Evolutionary conservation across 495 filamentous ascomycete genomes (phyloP).

Genomic region (Hypoxylon intermedium): DNA sequence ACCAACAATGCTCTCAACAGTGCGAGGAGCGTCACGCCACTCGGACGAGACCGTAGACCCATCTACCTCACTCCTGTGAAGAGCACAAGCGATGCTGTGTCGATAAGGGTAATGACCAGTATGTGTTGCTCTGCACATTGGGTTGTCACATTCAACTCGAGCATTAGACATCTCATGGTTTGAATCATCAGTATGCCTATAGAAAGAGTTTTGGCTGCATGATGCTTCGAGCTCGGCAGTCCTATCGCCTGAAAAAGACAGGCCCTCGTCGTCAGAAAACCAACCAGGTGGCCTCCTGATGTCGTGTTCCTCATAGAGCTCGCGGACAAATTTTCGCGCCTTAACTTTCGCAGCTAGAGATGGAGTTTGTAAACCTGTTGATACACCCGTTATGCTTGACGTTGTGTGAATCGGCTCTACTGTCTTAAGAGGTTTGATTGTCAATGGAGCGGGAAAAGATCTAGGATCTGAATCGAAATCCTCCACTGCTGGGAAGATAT

Average conservation of each 20-base stretch:
- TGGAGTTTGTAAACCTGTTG: constrained; percentile 18
- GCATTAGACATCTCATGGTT: constrained; percentile 4
- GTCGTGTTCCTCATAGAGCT: constrained; percentile 47
- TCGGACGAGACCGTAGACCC: constrained; percentile 19
- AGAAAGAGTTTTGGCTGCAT: constrained; percentile 17
- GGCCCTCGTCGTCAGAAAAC: constrained; percentile 49
- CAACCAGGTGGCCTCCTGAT: constrained; percentile 48
- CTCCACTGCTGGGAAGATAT: constrained; percentile 3
- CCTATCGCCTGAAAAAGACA: constrained; percentile 43
- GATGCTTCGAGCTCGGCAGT: constrained; percentile 35
- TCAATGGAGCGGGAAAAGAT: neutral
- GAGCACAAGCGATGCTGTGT: constrained; percentile 38
- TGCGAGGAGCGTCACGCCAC: constrained; percentile 15
- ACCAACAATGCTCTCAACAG: constrained; percentile 5
- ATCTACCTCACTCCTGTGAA: constrained; percentile 31
- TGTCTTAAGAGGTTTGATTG: neutral
- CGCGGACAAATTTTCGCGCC: constrained; percentile 38
- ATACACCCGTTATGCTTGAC: constrained; percentile 6
- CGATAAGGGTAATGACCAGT: constrained; percentile 43
- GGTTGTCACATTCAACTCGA: constrained; percentile 38
- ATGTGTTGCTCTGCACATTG: constrained; percentile 43
- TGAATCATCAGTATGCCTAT: neutral
- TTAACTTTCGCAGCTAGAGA: constrained; percentile 16
- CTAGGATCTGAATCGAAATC: neutral
- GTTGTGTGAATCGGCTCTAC: constrained; percentile 2